Percentiles rank a stretch among this genome's conserved stretches.
Conservation (phyloP, 768 basidiomycete genomes). For the Leccinum ochraceum region DNA sequence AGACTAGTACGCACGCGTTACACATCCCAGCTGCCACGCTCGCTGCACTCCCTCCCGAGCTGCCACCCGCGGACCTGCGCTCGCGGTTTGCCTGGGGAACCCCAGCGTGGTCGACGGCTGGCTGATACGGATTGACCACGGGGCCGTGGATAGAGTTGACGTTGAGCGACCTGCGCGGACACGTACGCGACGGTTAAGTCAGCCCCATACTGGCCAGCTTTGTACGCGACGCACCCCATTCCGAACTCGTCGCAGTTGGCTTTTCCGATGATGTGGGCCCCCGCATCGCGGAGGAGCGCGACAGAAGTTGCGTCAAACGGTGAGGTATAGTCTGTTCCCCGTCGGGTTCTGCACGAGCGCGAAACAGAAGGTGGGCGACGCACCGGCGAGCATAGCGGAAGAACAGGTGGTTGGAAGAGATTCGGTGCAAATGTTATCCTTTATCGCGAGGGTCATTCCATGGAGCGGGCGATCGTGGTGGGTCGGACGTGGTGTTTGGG, state of each 20-base stretch:
- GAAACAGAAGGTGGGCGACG: too few relatives aligned
- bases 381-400: slow-evolving; percentile 71
- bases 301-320: slow-evolving; percentile 92
- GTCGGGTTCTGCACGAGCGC: not conserved
- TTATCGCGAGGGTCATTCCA: slow-evolving; percentile 65
- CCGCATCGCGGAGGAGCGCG: slow-evolving; percentile 50
- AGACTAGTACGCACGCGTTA: slow-evolving; percentile 61
- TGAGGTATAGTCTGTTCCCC: slow-evolving; percentile 60
- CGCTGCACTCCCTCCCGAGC: slow-evolving; percentile 93
- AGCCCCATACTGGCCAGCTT: not conserved
- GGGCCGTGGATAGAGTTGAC: slow-evolving; percentile 71
- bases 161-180: slow-evolving; percentile 65
- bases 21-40: slow-evolving; percentile 87
- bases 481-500: not conserved
- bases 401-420: slow-evolving; percentile 74
- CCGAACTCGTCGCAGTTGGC: slow-evolving; percentile 98
- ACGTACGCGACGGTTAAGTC: not conserved
- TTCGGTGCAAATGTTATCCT: slow-evolving; percentile 83
- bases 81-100: slow-evolving; percentile 34
- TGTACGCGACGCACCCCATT: slow-evolving; percentile 76
- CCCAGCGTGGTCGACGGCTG: slow-evolving; percentile 12
- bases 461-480: slow-evolving; percentile 32
- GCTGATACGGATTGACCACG: slow-evolving; percentile 72
- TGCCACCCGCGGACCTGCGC: slow-evolving; percentile 80
- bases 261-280: slow-evolving; percentile 81